Evolutionary conservation across 352 stramenopile genomes (phyloP).

Genomic region (Phytophthora tentaculata): DNA sequence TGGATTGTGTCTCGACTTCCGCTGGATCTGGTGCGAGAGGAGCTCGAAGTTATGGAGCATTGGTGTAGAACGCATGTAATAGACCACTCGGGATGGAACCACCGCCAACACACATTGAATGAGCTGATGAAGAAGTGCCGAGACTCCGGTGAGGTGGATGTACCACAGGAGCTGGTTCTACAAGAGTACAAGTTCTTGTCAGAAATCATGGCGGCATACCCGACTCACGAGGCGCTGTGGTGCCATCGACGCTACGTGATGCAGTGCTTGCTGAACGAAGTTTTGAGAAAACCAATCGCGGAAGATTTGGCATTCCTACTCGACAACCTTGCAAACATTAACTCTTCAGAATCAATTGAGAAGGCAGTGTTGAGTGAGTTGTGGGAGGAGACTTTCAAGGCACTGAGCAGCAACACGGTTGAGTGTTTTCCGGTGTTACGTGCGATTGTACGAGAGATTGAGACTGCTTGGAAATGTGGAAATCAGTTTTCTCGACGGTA

Average conservation of each 20-base stretch:
- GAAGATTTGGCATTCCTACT: not conserved
- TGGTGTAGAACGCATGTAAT: constrained; percentile 77
- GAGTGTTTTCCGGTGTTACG: constrained; percentile 15
- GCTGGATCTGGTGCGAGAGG: constrained; percentile 28
- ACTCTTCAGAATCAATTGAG: constrained; percentile 9
- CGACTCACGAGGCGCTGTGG: constrained; percentile 73
- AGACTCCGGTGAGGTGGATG: not conserved
- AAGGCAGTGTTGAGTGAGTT: constrained; percentile 13
- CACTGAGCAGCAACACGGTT: constrained; percentile 6
- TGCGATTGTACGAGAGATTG: constrained; percentile 44
- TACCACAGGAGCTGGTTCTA: constrained; percentile 35
- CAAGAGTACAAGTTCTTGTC: constrained; percentile 63
- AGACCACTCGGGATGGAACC: constrained; percentile 85
- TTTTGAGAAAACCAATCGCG: not conserved
- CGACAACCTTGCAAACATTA: too few relatives aligned
- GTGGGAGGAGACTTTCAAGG: constrained; percentile 25
- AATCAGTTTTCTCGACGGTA: constrained; percentile 57
- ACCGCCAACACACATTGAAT: constrained; percentile 68
- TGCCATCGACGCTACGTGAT: constrained; percentile 80
- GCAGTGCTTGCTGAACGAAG: constrained; percentile 43
- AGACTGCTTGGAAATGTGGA: constrained; percentile 47
- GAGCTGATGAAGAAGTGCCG: constrained; percentile 20
- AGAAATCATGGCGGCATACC: constrained; percentile 53
- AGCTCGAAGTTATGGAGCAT: constrained; percentile 54
- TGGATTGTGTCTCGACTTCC: constrained; percentile 65